Percentiles rank a stretch among this genome's conserved stretches.
These are phyloP conservation scores for Alternaria triticina DNA, from an alignment of 2,329 filamentous ascomycete genomes.

Conservation along the genomic window DNA sequence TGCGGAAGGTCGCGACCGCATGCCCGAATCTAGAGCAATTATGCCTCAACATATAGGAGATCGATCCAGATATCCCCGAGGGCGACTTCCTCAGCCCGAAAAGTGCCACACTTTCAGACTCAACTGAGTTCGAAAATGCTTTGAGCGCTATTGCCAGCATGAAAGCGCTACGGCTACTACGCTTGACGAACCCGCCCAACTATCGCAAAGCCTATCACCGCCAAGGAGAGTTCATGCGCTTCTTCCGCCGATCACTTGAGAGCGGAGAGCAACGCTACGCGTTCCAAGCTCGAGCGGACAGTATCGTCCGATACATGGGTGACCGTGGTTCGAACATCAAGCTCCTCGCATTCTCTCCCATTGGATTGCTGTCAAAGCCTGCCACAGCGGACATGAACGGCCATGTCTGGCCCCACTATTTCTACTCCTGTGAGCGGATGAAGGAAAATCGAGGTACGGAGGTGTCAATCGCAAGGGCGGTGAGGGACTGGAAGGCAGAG, in stretches of 20 bases:
- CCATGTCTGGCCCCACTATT: not conserved
- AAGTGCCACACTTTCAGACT: too few relatives aligned
- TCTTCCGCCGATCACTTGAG: not conserved
- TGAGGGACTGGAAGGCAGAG: not conserved
- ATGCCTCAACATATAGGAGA: not conserved
- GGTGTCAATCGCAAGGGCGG: not conserved
- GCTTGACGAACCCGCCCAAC: not conserved
- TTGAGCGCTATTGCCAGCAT: not conserved
- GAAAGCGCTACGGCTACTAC: not conserved
- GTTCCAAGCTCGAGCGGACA: not conserved
- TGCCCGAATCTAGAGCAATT: not conserved
- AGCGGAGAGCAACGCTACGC: not conserved
- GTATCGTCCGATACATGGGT: not conserved
- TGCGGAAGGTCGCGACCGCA: not conserved
- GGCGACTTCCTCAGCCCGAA: not conserved
- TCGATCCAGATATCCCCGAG: not conserved
- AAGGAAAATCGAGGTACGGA: not conserved
- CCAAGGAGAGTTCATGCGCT: not conserved
- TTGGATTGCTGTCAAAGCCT: not conserved
- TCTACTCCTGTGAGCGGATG: not conserved
- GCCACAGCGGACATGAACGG: not conserved
- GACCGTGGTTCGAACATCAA: rapidly evolving
- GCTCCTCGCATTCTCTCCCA: not conserved
- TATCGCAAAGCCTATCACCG: not conserved
- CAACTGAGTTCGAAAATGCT: not conserved